These are phyloP conservation scores for Chrysoporthe austroafricana DNA, from an alignment of 2,329 filamentous ascomycete genomes.

Conservation along the genomic window DNA sequence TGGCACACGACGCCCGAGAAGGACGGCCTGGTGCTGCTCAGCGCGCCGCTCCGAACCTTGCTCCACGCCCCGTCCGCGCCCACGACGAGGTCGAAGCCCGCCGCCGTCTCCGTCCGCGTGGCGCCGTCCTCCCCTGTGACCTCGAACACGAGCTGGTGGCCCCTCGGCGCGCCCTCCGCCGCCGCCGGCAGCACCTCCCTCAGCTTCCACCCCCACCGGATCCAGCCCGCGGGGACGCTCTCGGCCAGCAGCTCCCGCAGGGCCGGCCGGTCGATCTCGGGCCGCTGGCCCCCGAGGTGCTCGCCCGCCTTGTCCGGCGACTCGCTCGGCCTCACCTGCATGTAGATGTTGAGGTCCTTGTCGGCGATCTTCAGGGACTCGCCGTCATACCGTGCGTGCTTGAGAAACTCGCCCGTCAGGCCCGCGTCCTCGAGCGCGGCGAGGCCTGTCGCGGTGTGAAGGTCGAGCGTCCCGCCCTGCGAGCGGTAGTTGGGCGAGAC, in stretches of 20 bases:
- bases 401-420: conserved; percentile 54
- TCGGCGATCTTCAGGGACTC: conserved; percentile 54
- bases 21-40: conserved; percentile 44
- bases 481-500: conserved; percentile 46
- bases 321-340: conserved; percentile 36
- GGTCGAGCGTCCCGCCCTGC: conserved; percentile 58
- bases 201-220: conserved; percentile 53
- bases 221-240: conserved; percentile 48
- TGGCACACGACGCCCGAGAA: conserved; percentile 52
- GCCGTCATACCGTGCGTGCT: conserved; percentile 54
- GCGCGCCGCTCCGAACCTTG: conserved; percentile 37
- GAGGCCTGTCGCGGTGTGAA: conserved; percentile 56
- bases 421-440: conserved; percentile 54
- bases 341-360: conserved; percentile 42
- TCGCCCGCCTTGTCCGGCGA: conserved; percentile 34
- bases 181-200: conserved; percentile 40
- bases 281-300: conserved; percentile 39
- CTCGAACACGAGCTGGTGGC: conserved; percentile 42
- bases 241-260: conserved; percentile 50
- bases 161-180: conserved; percentile 27
- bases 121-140: background rate
- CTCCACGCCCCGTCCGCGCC: conserved; percentile 44
- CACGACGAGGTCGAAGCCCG: conserved; percentile 45
- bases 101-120: conserved; percentile 35
- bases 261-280: conserved; percentile 57